These are phyloP conservation scores for Gossypium schwendimanii DNA, from an alignment of 441 rosid genomes.

Conservation along the genomic window DNA sequence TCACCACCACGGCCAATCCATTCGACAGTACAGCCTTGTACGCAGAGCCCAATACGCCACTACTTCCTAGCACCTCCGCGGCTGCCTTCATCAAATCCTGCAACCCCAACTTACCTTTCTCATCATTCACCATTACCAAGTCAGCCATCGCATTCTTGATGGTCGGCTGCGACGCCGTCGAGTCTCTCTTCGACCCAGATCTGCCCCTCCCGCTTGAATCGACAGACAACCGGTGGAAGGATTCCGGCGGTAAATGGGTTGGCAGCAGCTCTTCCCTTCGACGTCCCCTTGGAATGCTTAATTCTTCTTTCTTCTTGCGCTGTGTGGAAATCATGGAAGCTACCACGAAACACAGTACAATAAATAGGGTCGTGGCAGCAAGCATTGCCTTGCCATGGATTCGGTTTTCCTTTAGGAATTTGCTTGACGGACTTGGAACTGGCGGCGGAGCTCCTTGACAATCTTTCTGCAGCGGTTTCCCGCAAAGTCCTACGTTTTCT, in stretches of 20 bases:
- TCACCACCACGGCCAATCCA: conserved; percentile 75
- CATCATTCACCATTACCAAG: conserved; percentile 55
- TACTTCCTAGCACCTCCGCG: conserved; percentile 81
- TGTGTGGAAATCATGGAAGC: conserved; percentile 14
- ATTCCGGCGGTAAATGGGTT: conserved; percentile 30
- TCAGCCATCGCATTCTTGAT: conserved; percentile 42
- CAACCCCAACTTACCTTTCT: conserved; percentile 66
- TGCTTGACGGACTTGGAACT: not conserved
- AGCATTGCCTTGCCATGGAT: conserved; percentile 15
- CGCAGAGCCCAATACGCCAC: conserved; percentile 77
- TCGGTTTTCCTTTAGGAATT: not conserved
- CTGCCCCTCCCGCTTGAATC: not conserved
- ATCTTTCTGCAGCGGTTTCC: conserved; percentile 25
- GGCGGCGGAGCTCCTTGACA: conserved; percentile 20
- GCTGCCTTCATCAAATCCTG: conserved; percentile 89
- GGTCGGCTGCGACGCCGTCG: not conserved
- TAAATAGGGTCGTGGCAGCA: conserved; percentile 11
- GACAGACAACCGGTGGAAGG: conserved; percentile 11
- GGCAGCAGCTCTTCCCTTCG: conserved; percentile 26
- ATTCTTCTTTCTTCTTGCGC: conserved; percentile 30
- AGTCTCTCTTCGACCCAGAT: conserved; percentile 7
- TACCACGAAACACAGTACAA: conserved; percentile 25
- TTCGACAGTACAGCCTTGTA: conserved; percentile 67
- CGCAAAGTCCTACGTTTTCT: conserved; percentile 55
- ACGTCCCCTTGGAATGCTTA: conserved; percentile 38